Base-by-base conservation (phyloP, 2,329 filamentous ascomycete genomes). In the Trichophyton schoenleinii region DNA sequence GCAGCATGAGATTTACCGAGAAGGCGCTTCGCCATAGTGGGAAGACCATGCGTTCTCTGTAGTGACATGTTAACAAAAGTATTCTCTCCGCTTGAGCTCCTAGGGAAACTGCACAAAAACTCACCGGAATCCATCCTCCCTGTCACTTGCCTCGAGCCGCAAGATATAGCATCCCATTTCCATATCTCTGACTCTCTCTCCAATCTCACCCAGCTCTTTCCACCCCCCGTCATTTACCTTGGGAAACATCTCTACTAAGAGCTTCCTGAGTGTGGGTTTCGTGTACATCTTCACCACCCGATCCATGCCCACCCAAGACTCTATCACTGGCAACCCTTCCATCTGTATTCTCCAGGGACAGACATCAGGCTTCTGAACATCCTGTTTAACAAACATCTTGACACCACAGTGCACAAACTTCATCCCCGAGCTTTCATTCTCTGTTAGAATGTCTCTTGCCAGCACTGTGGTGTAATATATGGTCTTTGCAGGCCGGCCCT, bases 381-480 rank as follows among this genome's bases (percentile, higher is more conserved):
- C 91, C 74, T 97, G 92, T 79, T 95, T 96, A 80, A 97, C 94
- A 73, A 95, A 99, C 90, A 97, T 97, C 77, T 95, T 95, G 38
- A 99, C 91, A 65, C 94, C 94, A 58, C 88, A 92, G 75, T 99
- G 94, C 58, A 99, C 88, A 71, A 99, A 96, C 73, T 94, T 95
- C 74, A 97, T 87, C 53, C 91, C 91, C 31, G 88, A 86, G 49
- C 90, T 89, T 74, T 96, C 91, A 72, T 99, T 99, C 70, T 87
- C 82, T 3, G 81, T 83, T 2, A 99, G 81, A 60, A 99, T 94
- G 66, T 92, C 87, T 36, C 91, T 87, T 22, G 90, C 87, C 11
- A 97, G 81, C 3, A 84, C 83, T 41, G 87, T 91, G 9, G 91
- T 95, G 79, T 97, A 99, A 81, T 99, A 99, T 68, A 99, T 92